phyloP scores from a whole-genome alignment of 1,139 yeast species.

The Suhomyces ambrosiae region DNA sequence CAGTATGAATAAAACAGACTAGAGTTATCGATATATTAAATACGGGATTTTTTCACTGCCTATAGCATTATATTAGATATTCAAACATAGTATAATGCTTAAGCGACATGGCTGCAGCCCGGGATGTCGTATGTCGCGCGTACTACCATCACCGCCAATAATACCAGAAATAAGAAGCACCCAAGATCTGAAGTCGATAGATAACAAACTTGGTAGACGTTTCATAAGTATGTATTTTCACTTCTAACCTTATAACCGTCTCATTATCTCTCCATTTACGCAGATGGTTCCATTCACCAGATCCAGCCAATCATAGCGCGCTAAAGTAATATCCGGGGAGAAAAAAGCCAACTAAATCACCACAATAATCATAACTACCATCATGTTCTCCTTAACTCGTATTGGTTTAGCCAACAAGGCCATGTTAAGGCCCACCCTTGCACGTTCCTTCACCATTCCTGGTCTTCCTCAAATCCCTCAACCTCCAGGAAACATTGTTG shows the following conservation, averaged over 20 bases:
- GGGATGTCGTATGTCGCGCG: slow-evolving; percentile 1
- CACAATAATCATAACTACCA: slow-evolving; percentile 4
- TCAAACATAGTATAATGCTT: neutral
- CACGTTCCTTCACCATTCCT: slow-evolving; percentile 24
- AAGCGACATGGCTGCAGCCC: neutral
- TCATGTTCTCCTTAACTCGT: slow-evolving; percentile 32
- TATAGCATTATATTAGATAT: too few species aligned
- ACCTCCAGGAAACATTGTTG: slow-evolving; percentile 75
- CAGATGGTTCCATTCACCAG: neutral
- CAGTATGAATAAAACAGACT: too few species aligned
- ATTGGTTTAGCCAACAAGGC: slow-evolving; percentile 29
- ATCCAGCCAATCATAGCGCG: slow-evolving; percentile 13
- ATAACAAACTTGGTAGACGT: too few species aligned
- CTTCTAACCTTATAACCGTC: too few species aligned
- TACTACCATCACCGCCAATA: neutral
- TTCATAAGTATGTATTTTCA: too few species aligned
- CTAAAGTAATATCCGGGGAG: slow-evolving; percentile 17
- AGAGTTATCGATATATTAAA: too few species aligned
- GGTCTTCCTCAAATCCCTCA: slow-evolving; percentile 54
- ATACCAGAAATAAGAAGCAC: neutral
- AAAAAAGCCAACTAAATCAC: slow-evolving; percentile 9
- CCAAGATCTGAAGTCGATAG: neutral
- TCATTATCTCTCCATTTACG: too few species aligned
- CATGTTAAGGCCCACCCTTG: slow-evolving; percentile 14
- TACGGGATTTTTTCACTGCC: too few species aligned